A percentile compares a stretch with the other conserved stretches of the same genome.
Evolutionary conservation across 2,329 filamentous ascomycete genomes (phyloP).

Genomic region (Fusarium sp.): DNA sequence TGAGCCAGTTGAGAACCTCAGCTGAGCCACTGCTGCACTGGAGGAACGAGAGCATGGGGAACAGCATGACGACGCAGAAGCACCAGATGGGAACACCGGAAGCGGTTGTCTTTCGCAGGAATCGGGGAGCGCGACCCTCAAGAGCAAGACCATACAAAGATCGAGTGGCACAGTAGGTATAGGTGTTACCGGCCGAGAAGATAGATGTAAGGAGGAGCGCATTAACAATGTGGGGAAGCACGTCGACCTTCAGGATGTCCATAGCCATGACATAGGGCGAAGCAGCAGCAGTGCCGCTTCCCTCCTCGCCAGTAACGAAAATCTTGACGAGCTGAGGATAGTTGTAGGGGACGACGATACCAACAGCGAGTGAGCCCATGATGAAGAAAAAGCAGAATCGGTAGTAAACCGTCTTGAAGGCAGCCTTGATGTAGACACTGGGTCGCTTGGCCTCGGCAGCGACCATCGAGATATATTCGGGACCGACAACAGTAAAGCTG

Average conservation of each 20-base stretch:
- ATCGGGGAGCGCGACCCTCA: conserved; percentile 59
- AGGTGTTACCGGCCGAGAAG: conserved; percentile 61
- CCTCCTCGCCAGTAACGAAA: conserved; percentile 50
- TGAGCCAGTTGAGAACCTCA: conserved; percentile 63
- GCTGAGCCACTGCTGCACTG: conserved; percentile 60
- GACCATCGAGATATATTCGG: conserved; percentile 75
- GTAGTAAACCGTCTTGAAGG: conserved; percentile 79
- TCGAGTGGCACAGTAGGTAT: conserved; percentile 62
- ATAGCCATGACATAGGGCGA: conserved; percentile 74
- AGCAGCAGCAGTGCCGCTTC: conserved; percentile 59
- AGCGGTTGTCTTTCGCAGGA: conserved; percentile 68
- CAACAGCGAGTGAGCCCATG: conserved; percentile 72
- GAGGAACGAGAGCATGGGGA: conserved; percentile 65
- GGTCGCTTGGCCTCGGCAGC: conserved; percentile 76
- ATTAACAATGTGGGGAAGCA: conserved; percentile 68
- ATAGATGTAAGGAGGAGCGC: conserved; percentile 59
- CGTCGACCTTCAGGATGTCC: conserved; percentile 62
- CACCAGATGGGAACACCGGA: conserved; percentile 71
- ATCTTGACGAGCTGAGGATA: conserved; percentile 66
- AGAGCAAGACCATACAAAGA: conserved; percentile 62
- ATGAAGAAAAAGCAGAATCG: conserved; percentile 78
- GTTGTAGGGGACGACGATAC: conserved; percentile 73
- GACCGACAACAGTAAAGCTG: conserved; percentile 71
- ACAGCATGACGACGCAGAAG: conserved; percentile 63
- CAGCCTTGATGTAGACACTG: conserved; percentile 70